phyloP scores from a whole-genome alignment of 495 filamentous ascomycete species.

The Lophium mytilinum region DNA sequence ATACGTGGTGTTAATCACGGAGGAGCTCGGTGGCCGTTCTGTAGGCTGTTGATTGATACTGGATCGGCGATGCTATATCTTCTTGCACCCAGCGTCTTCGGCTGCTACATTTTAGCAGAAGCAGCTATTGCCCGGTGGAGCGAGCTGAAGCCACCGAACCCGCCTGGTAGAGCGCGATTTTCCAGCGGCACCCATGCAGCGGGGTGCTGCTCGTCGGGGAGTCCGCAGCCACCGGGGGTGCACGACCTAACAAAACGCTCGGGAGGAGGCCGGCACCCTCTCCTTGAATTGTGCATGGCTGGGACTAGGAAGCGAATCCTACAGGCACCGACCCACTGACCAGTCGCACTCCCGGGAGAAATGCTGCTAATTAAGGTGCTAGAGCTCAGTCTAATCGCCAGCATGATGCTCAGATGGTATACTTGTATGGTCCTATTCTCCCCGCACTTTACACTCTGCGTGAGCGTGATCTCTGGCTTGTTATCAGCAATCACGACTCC shows the following conservation, averaged over 20 bases:
- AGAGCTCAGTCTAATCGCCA: constrained; percentile 3
- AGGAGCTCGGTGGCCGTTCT: too few species aligned
- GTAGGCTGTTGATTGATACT: too few species aligned
- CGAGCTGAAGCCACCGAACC: constrained; percentile 5
- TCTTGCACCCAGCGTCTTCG: too few species aligned
- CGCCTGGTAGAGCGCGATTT: constrained; percentile 1
- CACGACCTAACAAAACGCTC: constrained; percentile 23
- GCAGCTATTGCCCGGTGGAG: constrained; percentile 5
- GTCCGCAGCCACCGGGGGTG: constrained; percentile 1
- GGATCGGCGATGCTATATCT: too few species aligned
- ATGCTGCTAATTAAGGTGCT: constrained; percentile 9
- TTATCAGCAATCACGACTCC: constrained; percentile 70
- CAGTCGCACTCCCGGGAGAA: constrained; percentile 20
- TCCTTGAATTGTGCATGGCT: background rate
- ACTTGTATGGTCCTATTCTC: constrained; percentile 21
- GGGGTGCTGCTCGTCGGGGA: too few species aligned
- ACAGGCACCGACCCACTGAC: constrained; percentile 22
- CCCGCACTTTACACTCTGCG: constrained; percentile 68
- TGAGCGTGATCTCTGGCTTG: constrained; percentile 61
- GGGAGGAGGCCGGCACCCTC: constrained; percentile 15
- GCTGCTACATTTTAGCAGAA: constrained; percentile 3
- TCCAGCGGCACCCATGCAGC: too few species aligned
- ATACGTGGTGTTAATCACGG: too few species aligned
- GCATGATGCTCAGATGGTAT: constrained; percentile 14
- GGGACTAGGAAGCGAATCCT: constrained; percentile 16